Evolutionary conservation across 371 early-diverging fungal genomes (phyloP).

Genomic region (Mucor ambiguus): DNA sequence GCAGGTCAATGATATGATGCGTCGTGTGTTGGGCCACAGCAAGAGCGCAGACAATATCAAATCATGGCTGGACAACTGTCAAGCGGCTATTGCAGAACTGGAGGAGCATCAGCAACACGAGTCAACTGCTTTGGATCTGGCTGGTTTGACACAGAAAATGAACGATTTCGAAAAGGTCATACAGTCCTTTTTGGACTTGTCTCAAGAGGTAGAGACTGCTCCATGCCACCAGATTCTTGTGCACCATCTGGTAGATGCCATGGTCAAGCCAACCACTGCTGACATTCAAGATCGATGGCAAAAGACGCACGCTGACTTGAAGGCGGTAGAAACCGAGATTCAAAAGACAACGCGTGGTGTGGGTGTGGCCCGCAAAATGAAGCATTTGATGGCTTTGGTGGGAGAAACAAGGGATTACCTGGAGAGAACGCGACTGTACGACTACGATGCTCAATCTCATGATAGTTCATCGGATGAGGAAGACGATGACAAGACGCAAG

Average conservation of each 20-base stretch:
- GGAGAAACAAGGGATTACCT: conserved; percentile 38
- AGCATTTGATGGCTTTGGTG: conserved; percentile 34
- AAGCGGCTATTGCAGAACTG: conserved; percentile 26
- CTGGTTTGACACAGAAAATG: conserved; percentile 32
- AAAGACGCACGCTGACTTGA: neutral
- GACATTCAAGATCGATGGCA: conserved; percentile 24
- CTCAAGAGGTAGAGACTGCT: neutral
- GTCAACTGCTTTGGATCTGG: conserved; percentile 20
- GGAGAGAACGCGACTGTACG: conserved; percentile 6
- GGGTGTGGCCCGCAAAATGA: conserved; percentile 40
- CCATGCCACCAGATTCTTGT: too few relatives aligned
- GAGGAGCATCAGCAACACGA: conserved; percentile 10
- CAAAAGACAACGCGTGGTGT: conserved; percentile 29
- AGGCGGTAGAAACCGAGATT: conserved; percentile 5
- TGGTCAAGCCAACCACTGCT: conserved; percentile 6
- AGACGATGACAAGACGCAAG: conserved; percentile 11
- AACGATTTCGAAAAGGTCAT: conserved; percentile 31
- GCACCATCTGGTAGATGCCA: neutral
- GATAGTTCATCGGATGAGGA: neutral
- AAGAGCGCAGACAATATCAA: conserved; percentile 37
- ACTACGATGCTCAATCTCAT: neutral
- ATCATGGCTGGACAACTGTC: conserved; percentile 39
- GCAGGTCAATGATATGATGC: conserved; percentile 23
- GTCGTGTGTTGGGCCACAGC: conserved; percentile 32
- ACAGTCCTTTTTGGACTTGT: conserved; percentile 32